phyloP scores from a whole-genome alignment of 371 early-diverging fungal species.

The Hamiltosporidium tvaerminnensis region DNA sequence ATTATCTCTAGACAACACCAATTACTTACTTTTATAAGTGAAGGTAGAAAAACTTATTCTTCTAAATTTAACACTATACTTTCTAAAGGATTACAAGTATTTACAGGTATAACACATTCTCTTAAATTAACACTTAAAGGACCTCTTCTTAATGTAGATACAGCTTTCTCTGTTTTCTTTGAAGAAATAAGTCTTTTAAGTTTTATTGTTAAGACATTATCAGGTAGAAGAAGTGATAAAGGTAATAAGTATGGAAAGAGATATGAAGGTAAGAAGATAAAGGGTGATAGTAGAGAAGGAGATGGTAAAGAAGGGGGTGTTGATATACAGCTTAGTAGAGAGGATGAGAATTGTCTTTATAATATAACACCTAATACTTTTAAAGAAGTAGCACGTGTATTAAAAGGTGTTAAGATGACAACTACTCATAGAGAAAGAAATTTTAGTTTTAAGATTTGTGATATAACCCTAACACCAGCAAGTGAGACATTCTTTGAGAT shows the following conservation, averaged over 20 bases:
- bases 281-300: conserved; percentile 6
- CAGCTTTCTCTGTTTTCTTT: conserved; percentile 24
- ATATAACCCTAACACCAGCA: too few species aligned
- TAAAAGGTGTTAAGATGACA: conserved; percentile 9
- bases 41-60: too few species aligned
- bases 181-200: conserved; percentile 13
- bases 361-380: not conserved
- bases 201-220: conserved; percentile 5
- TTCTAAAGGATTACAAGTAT: conserved; percentile 20
- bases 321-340: not conserved
- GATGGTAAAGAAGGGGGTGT: not conserved
- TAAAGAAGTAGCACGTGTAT: conserved; percentile 10
- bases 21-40: too few species aligned
- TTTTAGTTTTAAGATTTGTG: not conserved
- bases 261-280: conserved; percentile 9
- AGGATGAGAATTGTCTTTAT: not conserved
- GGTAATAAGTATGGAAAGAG: conserved; percentile 13
- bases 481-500: not conserved
- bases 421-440: not conserved
- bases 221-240: too few species aligned
- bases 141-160: conserved; percentile 34
- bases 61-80: not conserved
- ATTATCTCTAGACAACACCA: too few species aligned
- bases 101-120: conserved; percentile 21
- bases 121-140: conserved; percentile 19